A percentile compares a stretch with the other conserved stretches of the same genome.
phyloP scores from a whole-genome alignment of 2,329 filamentous ascomycete genomes.

The Thielaviopsis cerberus region DNA sequence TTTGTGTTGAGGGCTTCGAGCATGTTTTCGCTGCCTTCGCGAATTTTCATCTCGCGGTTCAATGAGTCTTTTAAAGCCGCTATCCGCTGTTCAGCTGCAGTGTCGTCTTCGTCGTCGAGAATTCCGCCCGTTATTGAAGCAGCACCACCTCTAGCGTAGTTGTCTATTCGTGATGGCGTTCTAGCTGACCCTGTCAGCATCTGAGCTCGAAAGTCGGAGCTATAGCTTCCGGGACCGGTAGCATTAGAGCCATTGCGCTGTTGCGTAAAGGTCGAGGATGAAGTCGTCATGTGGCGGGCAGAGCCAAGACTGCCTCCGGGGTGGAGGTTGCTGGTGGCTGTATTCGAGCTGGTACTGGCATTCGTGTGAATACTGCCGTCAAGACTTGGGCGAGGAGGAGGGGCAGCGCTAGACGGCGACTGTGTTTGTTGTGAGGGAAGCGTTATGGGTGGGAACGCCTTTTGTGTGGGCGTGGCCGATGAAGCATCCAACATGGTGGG shows the following conservation, averaged over 20 bases:
- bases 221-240: conserved; percentile 68
- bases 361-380: conserved; percentile 35
- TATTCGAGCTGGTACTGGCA: conserved; percentile 22
- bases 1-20: conserved; percentile 86
- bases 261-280: conserved; percentile 45
- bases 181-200: conserved; percentile 39
- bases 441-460: conserved; percentile 22
- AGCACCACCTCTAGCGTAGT: conserved; percentile 16
- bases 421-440: conserved; percentile 16
- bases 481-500: conserved; percentile 30
- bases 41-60: conserved; percentile 93
- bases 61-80: conserved; percentile 63
- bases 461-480: conserved; percentile 35
- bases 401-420: conserved; percentile 22
- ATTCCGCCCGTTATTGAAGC: conserved; percentile 1
- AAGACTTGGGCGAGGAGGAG: conserved; percentile 14
- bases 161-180: conserved; percentile 38
- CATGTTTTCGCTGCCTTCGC: conserved; percentile 93
- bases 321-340: conserved; percentile 22
- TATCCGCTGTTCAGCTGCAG: conserved; percentile 52
- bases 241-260: conserved; percentile 10
- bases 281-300: conserved; percentile 34
- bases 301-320: conserved; percentile 38
- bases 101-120: conserved; percentile 38
- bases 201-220: conserved; percentile 62